Base-by-base conservation (phyloP, 345 rosid genomes). In the Triadica sebifera region DNA sequence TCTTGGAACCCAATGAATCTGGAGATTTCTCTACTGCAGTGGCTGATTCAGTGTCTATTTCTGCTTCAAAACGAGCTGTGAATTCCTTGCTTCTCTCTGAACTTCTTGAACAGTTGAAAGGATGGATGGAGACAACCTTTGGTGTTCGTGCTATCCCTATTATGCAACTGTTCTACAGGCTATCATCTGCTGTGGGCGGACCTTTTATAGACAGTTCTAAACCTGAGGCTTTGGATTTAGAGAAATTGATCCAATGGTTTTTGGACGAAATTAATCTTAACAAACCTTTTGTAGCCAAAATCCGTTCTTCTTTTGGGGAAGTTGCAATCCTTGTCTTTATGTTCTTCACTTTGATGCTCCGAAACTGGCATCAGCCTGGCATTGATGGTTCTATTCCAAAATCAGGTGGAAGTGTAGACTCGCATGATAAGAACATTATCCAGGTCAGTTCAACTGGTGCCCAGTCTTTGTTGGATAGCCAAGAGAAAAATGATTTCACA, bases 361-460 rank as follows among this genome's bases (percentile, higher is more conserved):
- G 98, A 71, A 95, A 94, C 77, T 95, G 99, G 99, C 97, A 95
- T 73, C 99, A 93, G 78, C 99, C 99, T 74, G 98, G 98, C 59
- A 86, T 84, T 70, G 97, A 90, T 81, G 61, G 82, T 76, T 79
- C 88, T 80, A 69, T 72, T 67, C 70, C 85, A 63, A 88, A 84
- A 80, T 69, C 86, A 65, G 73, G 86, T 49, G 96, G 87, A 78
- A 83, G 66, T 80, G 59, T 82, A 25, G 91, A 91, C 43, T 70
- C 81, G 24, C 88, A 82, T 80, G 98, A 94, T 79, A 90, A 87
- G 79, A 85, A 81, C 79, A 59, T 80, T 67, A 55, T 76, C 75
- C 97, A 83, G 81, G 84, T 56, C 49, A 71, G 80, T 71, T 81
- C 86, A 19, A 83, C 74, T 77, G 71, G 87, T 78, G 82, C 87